Base-by-base conservation (phyloP, 805 yeast genomes). In the Starmerella vitae region DNA sequence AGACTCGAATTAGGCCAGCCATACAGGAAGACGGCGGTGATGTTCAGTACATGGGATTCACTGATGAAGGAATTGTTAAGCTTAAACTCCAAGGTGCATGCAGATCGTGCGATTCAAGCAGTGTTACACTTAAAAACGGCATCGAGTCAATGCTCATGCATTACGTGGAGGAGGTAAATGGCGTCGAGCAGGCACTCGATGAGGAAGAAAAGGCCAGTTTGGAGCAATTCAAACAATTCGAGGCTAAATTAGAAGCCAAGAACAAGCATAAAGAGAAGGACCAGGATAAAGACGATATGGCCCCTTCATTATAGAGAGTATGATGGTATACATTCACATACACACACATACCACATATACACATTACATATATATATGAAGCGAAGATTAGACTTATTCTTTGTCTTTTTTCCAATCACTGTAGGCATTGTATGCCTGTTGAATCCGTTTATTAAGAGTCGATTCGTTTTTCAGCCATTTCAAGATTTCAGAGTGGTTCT, bases 21-120 rank as follows among this genome's bases (percentile, higher is more conserved):
- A 85, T 91, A 42, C 94, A 85, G 63, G 99, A 91, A 54, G 99
- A 91, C 54, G 99, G 99, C 46, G 99, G 99, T 25, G 97, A 91
- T 55, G 77, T 91, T 45, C 86, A 83, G 51, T 93, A 76, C 58
- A 71, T 81, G 43, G 91, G 83, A 5, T 86, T 82, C 56, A 83
- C 82, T 41, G 84, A 79, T 46, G 82, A 78, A 42, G 98, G 98
- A 1, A 75, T 79, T 12, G 97, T 93, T 5, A 81, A 74, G 57
- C 71, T 91, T 51, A 84, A 81, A 57, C 65, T 91, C 33, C 86
- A 83, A 52, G 99, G 99, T 35, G 97, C 98, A 6, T 91, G 99
- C 62, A 78, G 93, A 39, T 72, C 93, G 2, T 91, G 99, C 52
- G 84, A 93, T 3, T 69, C 85, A 6, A 79, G 93, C 54, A 83